Evolutionary conservation across 257 asterid genomes (phyloP).

Genomic region (Mitragyna speciosa): DNA sequence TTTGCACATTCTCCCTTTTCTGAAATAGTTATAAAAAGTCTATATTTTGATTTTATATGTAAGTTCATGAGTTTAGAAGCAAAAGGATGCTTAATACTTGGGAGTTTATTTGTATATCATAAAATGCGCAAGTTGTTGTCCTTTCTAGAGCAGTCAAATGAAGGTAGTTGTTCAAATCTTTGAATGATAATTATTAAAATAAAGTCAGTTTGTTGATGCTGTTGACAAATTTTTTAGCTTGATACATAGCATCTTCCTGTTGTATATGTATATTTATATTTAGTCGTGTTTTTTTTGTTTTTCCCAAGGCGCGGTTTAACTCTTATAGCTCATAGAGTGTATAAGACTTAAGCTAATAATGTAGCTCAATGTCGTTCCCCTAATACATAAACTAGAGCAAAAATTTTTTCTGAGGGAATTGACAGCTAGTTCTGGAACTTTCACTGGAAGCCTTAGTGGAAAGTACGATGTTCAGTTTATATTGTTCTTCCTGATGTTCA

Average conservation of each 20-base stretch:
- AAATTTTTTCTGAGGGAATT: conserved; percentile 1
- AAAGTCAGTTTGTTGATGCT: not conserved
- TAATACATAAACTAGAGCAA: not conserved
- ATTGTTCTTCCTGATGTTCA: not conserved
- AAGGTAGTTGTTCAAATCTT: not conserved
- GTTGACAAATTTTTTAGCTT: not conserved
- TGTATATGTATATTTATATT: not conserved
- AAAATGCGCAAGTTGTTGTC: not conserved
- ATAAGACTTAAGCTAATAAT: not conserved
- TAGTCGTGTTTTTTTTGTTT: not conserved
- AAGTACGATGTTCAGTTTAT: not conserved
- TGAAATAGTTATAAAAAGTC: not conserved
- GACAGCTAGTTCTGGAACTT: not conserved
- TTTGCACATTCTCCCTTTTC: not conserved
- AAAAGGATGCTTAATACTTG: not conserved
- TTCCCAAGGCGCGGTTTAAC: not conserved
- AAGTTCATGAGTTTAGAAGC: not conserved
- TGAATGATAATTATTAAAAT: not conserved
- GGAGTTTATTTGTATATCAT: too few relatives aligned
- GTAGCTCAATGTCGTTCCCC: not conserved
- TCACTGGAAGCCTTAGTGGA: not conserved
- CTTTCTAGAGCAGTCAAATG: not conserved
- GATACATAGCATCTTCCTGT: not conserved
- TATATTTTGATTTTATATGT: not conserved
- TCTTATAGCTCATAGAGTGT: not conserved